Evolutionary conservation across 306 rosid genomes (phyloP), one percentile per base, ranked within the genome.

Genomic region (Rosa chinensis): DNA sequence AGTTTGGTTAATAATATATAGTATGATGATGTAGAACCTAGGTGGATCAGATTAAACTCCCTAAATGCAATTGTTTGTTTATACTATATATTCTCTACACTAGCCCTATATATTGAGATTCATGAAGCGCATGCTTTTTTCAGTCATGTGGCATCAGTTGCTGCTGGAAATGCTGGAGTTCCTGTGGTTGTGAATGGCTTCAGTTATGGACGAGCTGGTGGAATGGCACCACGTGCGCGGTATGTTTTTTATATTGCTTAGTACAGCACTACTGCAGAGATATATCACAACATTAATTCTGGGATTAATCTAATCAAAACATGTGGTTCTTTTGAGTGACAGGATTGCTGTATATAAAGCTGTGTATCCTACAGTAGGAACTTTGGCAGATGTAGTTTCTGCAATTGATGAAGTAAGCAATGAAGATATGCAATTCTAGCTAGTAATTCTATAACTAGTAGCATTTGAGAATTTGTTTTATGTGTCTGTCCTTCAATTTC

Each of bases 331-430:
- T 40, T 13, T 75, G 70, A 23, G 40, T 37, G 50, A 62, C 91
- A 94, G 98, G 88, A 93, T 93, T 84, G 94, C 94, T 35, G 89
- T 92, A 20, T 92, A 95, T 76, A 95, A 95, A 80, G 98, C 98
- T 76, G 81, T 88, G 47, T 95, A 86, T 87, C 94, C 98, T 73
- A 85, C 90, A 0, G 89, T 83, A 50, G 90, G 85, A 74, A 92
- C 92, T 71, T 39, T 88, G 21, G 76, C 94, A 18, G 99, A 95
- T 84, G 92, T 89, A 37, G 62, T 92, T 83, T 87, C 96, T 64
- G 98, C 98, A 21, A 90, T 95, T 5, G 98, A 95, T 82, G 87
- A 85, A 16, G 98, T 95, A 87, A 85, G 87, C 45, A 18, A 42
- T 56, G 7, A 14, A 35, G 53, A 70, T 25, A 25, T 25, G 28